Evolutionary conservation across 768 basidiomycete genomes (phyloP).

Genomic region (Mycena alexandri): DNA sequence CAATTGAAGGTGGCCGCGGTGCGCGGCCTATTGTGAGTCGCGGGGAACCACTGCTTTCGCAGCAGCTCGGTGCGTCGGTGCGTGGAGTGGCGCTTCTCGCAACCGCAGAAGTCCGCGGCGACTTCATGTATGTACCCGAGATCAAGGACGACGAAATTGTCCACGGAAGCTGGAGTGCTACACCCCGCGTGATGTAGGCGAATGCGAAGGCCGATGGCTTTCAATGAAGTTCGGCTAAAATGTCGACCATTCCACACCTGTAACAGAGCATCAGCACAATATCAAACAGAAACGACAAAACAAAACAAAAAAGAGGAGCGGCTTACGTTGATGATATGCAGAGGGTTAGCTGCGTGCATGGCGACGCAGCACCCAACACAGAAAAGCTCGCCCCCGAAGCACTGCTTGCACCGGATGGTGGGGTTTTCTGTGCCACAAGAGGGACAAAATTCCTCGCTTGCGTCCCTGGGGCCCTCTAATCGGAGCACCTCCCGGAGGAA

Average conservation of each 20-base stretch:
- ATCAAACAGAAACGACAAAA: too few species aligned
- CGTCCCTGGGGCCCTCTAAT: neutral
- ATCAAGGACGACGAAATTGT: neutral
- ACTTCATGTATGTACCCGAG: neutral
- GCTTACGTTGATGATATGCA: too few species aligned
- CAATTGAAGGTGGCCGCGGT: neutral
- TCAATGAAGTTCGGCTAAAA: neutral
- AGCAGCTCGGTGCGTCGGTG: neutral
- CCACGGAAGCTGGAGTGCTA: neutral
- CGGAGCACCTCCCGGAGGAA: neutral
- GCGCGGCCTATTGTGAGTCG: neutral
- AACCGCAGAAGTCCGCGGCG: neutral
- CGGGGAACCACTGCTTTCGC: neutral
- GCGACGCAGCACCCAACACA: too few species aligned
- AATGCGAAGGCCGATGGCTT: neutral
- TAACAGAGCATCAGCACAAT: too few species aligned
- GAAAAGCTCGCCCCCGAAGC: too few species aligned
- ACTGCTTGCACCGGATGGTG: too few species aligned
- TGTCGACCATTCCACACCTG: neutral
- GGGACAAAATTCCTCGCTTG: neutral
- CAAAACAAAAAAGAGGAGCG: too few species aligned
- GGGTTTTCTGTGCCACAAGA: too few species aligned
- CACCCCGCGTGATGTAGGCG: neutral
- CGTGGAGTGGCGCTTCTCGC: neutral
- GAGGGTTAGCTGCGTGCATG: too few species aligned